Percentiles rank a stretch among this genome's conserved stretches.
These are phyloP conservation scores for Neonectria ditissima DNA, from an alignment of 2,329 filamentous ascomycete species.

Conservation along the genomic window DNA sequence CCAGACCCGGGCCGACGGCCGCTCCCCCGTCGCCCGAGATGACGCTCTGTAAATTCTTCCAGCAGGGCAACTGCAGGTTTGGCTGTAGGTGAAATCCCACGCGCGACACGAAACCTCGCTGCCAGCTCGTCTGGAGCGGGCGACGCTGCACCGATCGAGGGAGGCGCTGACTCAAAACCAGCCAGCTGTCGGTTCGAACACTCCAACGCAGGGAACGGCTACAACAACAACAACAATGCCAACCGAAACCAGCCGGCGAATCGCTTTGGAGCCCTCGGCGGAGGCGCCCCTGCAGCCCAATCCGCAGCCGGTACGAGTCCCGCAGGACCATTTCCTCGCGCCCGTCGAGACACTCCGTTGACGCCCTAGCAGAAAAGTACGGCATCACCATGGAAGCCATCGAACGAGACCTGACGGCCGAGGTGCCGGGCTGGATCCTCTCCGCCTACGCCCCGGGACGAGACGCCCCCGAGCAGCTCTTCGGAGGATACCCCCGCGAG, in stretches of 20 bases:
- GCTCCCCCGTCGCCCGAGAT: conserved; percentile 43
- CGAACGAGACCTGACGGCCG: conserved; percentile 73
- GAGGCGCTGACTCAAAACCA: conserved; percentile 44
- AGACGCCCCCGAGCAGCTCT: conserved; percentile 83
- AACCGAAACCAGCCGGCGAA: conserved; percentile 57
- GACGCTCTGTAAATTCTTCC: conserved; percentile 61
- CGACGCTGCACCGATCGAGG: too few species aligned
- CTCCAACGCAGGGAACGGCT: conserved; percentile 50
- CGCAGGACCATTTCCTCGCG: not conserved
- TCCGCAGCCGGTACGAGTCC: conserved; percentile 34
- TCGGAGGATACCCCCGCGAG: conserved; percentile 82
- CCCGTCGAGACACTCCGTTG: conserved; percentile 19
- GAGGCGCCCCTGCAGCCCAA: conserved; percentile 44
- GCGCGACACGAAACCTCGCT: not conserved
- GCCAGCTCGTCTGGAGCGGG: too few species aligned
- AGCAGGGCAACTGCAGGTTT: conserved; percentile 64
- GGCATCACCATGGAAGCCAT: conserved; percentile 70
- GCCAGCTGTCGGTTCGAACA: conserved; percentile 68
- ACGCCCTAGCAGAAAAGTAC: conserved; percentile 54
- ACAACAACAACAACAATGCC: conserved; percentile 35
- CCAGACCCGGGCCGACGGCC: conserved; percentile 22
- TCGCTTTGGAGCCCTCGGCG: conserved; percentile 67
- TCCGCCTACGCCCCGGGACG: conserved; percentile 85
- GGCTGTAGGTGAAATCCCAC: conserved; percentile 60
- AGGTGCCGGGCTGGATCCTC: conserved; percentile 85